A percentile compares a stretch with the other conserved stretches of the same genome.
Conservation (phyloP, 805 yeast species). For the Brettanomyces sp. region DNA sequence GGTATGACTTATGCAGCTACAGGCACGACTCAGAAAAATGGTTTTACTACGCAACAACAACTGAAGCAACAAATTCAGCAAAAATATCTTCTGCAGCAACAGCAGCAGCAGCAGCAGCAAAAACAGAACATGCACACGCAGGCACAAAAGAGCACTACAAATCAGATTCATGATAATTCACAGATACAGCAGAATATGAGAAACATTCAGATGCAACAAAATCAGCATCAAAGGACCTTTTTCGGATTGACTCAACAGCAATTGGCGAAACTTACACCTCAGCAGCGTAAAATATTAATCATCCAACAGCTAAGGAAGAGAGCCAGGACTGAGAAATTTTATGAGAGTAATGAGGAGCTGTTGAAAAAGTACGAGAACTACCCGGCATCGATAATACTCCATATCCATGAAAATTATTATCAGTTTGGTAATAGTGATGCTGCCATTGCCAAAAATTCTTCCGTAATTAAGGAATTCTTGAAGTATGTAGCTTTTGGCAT, state of each 20-base stretch:
- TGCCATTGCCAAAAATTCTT: slow-evolving; percentile 70
- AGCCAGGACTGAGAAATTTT: slow-evolving; percentile 45
- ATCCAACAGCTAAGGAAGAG: slow-evolving; percentile 33
- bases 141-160: not conserved
- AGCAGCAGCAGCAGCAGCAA: slow-evolving; percentile 14
- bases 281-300: slow-evolving; percentile 33
- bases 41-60: slow-evolving; percentile 2
- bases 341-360: slow-evolving; percentile 64
- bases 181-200: slow-evolving; percentile 7
- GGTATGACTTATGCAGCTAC: not conserved
- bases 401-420: slow-evolving; percentile 85
- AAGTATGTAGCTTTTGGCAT: slow-evolving; percentile 71
- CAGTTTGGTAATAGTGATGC: slow-evolving; percentile 88
- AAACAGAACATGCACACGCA: slow-evolving; percentile 18
- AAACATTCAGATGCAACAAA: slow-evolving; percentile 18
- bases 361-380: slow-evolving; percentile 66
- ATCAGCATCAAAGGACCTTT: slow-evolving; percentile 18
- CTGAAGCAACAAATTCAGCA: slow-evolving; percentile 6
- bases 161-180: too few species aligned
- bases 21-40: not conserved
- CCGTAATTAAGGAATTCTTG: slow-evolving; percentile 70
- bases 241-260: slow-evolving; percentile 22
- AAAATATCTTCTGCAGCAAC: slow-evolving; percentile 7
- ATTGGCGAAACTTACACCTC: slow-evolving; percentile 25
- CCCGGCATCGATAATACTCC: slow-evolving; percentile 80